Percentiles rank a stretch among this genome's conserved stretches.
Evolutionary conservation across 768 basidiomycete species (phyloP).

Genomic region (Rhizopogon rudus): DNA sequence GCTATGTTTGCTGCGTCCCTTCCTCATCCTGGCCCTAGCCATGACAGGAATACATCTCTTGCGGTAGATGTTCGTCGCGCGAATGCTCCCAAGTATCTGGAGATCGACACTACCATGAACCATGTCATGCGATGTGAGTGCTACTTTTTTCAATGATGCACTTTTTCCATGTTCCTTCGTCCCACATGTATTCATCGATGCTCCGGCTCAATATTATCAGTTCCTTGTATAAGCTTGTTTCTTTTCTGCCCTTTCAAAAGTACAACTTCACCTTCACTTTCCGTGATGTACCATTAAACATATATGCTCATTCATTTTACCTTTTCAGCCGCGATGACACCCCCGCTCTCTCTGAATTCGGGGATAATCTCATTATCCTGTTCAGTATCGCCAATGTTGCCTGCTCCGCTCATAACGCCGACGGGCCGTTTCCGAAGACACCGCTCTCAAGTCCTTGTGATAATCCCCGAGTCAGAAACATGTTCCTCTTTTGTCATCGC

Average conservation of each 20-base stretch:
- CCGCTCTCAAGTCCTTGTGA: conserved; percentile 18
- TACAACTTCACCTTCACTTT: background rate
- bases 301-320: background rate
- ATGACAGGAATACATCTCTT: too few relatives aligned
- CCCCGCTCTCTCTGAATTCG: conserved; percentile 30
- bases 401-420: conserved; percentile 6
- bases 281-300: background rate
- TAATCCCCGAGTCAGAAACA: conserved; percentile 13
- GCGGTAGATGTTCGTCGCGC: conserved; percentile 13
- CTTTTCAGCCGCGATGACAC: conserved; percentile 22
- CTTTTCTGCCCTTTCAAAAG: background rate
- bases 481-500: conserved; percentile 14
- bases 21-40: too few relatives aligned
- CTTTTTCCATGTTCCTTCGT: background rate
- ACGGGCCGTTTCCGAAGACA: conserved; percentile 10
- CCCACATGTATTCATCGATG: background rate
- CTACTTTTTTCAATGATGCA: background rate
- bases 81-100: conserved; percentile 40
- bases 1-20: too few relatives aligned
- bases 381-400: conserved; percentile 18
- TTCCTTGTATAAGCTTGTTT: background rate
- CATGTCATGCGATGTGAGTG: conserved; percentile 27
- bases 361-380: conserved; percentile 25
- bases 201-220: background rate
- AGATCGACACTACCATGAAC: conserved; percentile 35